Percentiles rank a stretch among this genome's conserved stretches.
phyloP scores from a whole-genome alignment of 2,329 filamentous ascomycete genomes.

The Diplodia corticola region DNA sequence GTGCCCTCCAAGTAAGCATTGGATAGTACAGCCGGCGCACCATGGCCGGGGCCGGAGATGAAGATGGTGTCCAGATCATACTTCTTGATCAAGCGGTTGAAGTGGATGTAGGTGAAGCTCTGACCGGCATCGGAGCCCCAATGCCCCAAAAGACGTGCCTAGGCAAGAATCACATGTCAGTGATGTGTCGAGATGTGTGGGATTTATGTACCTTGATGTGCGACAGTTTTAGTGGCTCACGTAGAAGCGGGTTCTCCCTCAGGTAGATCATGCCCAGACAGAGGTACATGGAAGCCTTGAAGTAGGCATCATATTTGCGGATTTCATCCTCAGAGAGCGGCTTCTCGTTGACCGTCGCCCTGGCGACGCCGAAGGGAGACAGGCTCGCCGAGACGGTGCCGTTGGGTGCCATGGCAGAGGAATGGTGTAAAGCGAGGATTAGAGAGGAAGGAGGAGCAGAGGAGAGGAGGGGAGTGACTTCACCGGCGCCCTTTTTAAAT shows the following conservation, averaged over 20 bases:
- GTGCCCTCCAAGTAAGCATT: slow-evolving; percentile 77
- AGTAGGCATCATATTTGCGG: slow-evolving; percentile 69
- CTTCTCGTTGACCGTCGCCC: slow-evolving; percentile 61
- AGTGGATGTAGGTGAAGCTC: slow-evolving; percentile 78
- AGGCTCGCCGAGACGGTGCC: slow-evolving; percentile 50
- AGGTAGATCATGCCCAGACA: slow-evolving; percentile 81
- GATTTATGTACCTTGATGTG: slow-evolving; percentile 60
- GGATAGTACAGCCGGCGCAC: slow-evolving; percentile 72
- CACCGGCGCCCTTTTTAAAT: not conserved
- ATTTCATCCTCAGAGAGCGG: slow-evolving; percentile 68
- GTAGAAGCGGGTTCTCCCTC: slow-evolving; percentile 69
- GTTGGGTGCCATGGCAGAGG: slow-evolving; percentile 1
- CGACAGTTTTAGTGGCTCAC: slow-evolving; percentile 65
- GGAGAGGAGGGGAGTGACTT: not conserved
- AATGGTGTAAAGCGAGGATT: not conserved
- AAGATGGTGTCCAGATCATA: slow-evolving; percentile 72
- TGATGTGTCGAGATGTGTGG: not conserved
- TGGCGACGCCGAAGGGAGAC: slow-evolving; percentile 64
- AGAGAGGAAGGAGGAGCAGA: not conserved
- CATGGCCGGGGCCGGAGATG: slow-evolving; percentile 75
- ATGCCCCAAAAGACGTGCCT: slow-evolving; percentile 69
- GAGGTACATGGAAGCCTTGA: slow-evolving; percentile 72
- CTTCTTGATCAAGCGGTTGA: slow-evolving; percentile 80
- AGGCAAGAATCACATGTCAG: slow-evolving; percentile 4
- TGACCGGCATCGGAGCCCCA: slow-evolving; percentile 81